Evolutionary conservation across 805 yeast species (phyloP), one percentile per base, ranked within the genome.

Genomic region (Zygosaccharomyces lentus): DNA sequence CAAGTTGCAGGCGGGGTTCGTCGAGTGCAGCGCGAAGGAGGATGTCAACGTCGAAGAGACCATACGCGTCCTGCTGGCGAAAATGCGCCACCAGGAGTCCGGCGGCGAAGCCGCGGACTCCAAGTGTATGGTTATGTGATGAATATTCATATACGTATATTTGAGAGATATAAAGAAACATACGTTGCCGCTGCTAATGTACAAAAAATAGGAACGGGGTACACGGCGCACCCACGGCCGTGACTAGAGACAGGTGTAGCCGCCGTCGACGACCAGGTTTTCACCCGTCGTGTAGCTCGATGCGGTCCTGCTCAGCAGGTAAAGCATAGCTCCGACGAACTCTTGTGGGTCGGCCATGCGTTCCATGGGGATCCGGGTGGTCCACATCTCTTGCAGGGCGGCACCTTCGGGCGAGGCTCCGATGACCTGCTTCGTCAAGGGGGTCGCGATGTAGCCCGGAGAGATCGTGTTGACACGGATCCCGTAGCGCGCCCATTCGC

Each of bases 341-440:
- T 86, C 95, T 61, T 80, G 75, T 51, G 93, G 91, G 58, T 82
- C 87, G 34, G 95, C 90, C 85, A 87, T 81, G 71, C 95, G 78
- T 61, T 78, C 78, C 80, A 81, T 74, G 59, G 95, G 95, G 46
- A 82, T 73, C 67, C 78, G 78, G 24, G 78, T 66, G 59, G 82
- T 83, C 91, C 91, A 84, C 45, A 79, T 74, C 41, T 81, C 77
- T 66, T 81, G 82, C 76, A 84, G 70, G 16, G 57, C 58, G 13
- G 57, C 53, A 37, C 61, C 61, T 43, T 73, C 81, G 29, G 76
- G 72, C 38, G 73, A 67, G 57, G 75, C 71, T 24, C 82, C 83
- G 43, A 78, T 68, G 41, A 85, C 88, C 57, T 82, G 81, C 64
- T 77, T 80, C 36, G 91, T 85, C 64, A 85, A 73, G 30, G 91